Base-by-base conservation (phyloP, 805 yeast genomes). In the Schizosaccharomyces osmophilus region DNA sequence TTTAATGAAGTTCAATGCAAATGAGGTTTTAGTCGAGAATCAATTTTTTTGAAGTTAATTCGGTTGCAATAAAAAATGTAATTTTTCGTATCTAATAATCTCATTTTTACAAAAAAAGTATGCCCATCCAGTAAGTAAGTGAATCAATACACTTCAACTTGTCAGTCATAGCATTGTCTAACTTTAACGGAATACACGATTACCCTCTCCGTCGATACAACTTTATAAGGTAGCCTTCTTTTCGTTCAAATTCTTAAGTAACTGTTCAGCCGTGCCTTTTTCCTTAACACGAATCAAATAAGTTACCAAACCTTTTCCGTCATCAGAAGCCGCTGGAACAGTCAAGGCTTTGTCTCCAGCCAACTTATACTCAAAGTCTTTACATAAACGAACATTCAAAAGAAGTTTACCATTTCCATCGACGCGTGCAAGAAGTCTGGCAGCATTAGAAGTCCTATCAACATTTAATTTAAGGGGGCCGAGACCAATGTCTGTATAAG, bases 391-490 rank as follows among this genome's bases (percentile, higher is more conserved):
- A 29, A 51, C 57, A 39, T 51, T 51, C n/a, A 51, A 29, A 22
- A 51, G 26, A 29, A 51, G 36, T 24, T 51, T 51, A 19, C 61
- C 61, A 42, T 31, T 43, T 6, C 61, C 61, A 19, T 59, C 54
- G 5, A 59, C 48, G 9, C 61, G 61, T 5, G 17, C 61, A 22
- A 59, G 59, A n/a, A 59, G 36, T 26, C 61, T 55, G 26, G 61
- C 61, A 13, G 43, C 26, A 17, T 29, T 29, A 17, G 61, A 42
- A 13, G 41, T 51, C 19, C 43, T 41, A 32, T 59, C 55, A 3
- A 59, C 61, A 29, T 59, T 59, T 13, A 59, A 24, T 42, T 43
- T 59, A 13, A 59, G 17, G 26, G 48, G 55, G 26, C 61, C 61
- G 32, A 59, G 29, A n/a, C 61, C 61, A 31, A 59, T 24, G 24